Evolutionary conservation across 768 basidiomycete species (phyloP), one percentile per base, ranked within the genome.

Genomic region (Peribolospora kevripleyi): DNA sequence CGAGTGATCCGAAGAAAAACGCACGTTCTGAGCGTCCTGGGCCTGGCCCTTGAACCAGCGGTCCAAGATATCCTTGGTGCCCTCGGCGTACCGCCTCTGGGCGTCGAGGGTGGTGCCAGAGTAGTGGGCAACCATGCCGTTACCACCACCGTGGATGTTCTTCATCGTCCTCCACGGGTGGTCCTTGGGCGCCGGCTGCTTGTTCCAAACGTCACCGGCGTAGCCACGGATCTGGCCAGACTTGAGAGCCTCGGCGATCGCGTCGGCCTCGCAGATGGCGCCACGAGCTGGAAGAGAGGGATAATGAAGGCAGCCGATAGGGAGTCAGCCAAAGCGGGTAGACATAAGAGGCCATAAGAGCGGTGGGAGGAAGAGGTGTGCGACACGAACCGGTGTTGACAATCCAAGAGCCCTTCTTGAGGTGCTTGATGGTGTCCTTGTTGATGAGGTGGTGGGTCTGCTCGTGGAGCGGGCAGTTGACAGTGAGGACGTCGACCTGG

Each of bases 391-490:
- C 25, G 39, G 84, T 86, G 75, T 91, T 91, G 64, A 91, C 80
- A 62, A 90, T 76, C 81, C 82, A 87, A 11, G 85, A 76, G 51
- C 84, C 86, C 66, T 82, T 80, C 75, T 91, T 91, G 75, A 90
- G 81, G 70, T 84, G 81, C 67, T 75, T 75, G 61, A 90, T 72
- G 46, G 85, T 77, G 45, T 87, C 83, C 46, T 75, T 73, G 71
- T 86, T 83, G 64, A 88, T 73, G 50, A 88, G 75, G 36, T 81
- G 81, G 47, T 72, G 72, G 46, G 86, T 87, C 38, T 78, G 78
- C 65, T 87, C 84, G 71, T 88, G 84, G 40, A 90, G 73, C 43
- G 84, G 84, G 67, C 79, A 80, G 72, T 86, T 86, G 67, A 88
- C 76, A n/a, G 83, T 83, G 55, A 86, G 72, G 57, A 85, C 57